Conservation (phyloP, 1,139 yeast genomes). For the Suhomyces coccinellae region DNA sequence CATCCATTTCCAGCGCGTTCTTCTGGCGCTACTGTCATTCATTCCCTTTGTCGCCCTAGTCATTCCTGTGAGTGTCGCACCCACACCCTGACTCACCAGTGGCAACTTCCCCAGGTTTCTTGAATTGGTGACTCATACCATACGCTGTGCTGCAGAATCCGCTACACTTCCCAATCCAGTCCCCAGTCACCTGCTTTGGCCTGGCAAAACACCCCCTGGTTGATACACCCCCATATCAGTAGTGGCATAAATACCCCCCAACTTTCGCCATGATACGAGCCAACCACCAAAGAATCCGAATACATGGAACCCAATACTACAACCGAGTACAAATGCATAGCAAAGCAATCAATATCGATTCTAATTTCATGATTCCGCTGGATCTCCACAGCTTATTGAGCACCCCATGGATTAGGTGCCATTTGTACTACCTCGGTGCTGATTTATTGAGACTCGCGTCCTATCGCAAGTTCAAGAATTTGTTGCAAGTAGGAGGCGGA, state of each 20-base stretch:
- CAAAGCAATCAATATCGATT: constrained; percentile 1
- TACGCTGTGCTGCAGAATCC: no score
- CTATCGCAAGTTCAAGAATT: constrained; percentile 35
- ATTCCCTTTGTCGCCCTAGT: no score
- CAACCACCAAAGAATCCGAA: constrained; percentile 7
- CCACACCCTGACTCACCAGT: no score
- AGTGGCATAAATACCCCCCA: not conserved
- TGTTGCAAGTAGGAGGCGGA: constrained; percentile 36
- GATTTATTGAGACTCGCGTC: constrained; percentile 38
- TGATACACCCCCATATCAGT: not conserved
- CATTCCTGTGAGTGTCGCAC: no score
- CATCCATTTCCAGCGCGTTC: no score
- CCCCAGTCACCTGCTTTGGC: no score
- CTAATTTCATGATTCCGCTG: constrained; percentile 12
- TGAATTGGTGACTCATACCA: no score
- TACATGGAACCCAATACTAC: constrained; percentile 9
- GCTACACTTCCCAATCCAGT: no score
- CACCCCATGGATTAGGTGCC: constrained; percentile 35
- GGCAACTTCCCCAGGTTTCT: no score
- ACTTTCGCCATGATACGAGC: constrained; percentile 9
- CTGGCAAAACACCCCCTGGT: no score
- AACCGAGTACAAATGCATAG: constrained; percentile 9
- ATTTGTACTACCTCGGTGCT: constrained; percentile 37
- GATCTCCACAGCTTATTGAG: constrained; percentile 19
- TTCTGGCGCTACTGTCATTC: no score